phyloP scores from a whole-genome alignment of 2,329 filamentous ascomycete species.

The Xylariaceae sp. region DNA sequence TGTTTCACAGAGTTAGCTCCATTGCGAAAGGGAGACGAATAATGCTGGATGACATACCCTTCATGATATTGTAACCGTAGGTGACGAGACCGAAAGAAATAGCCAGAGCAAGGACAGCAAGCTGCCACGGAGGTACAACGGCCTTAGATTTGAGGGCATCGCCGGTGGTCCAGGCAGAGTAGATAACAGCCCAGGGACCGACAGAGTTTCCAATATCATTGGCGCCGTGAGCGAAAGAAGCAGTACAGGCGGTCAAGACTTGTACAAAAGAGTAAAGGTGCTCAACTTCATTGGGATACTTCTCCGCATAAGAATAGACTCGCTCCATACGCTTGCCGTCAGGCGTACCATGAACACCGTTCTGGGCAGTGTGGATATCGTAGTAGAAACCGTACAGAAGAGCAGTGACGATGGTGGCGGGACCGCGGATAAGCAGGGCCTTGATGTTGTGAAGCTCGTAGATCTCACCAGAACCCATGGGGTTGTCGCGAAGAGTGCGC shows the following conservation, averaged over 20 bases:
- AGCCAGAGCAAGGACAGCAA: constrained; percentile 69
- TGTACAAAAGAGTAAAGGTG: constrained; percentile 73
- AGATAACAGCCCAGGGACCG: constrained; percentile 74
- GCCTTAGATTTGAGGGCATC: constrained; percentile 66
- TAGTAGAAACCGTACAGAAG: constrained; percentile 79
- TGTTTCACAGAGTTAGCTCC: constrained; percentile 31
- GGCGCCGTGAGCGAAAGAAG: constrained; percentile 77
- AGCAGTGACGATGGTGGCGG: constrained; percentile 69
- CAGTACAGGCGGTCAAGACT: constrained; percentile 72
- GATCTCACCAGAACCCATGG: constrained; percentile 72
- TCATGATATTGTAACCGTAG: constrained; percentile 87
- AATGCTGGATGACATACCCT: constrained; percentile 56
- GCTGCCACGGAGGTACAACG: constrained; percentile 75
- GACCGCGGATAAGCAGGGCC: constrained; percentile 68
- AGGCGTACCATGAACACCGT: constrained; percentile 72
- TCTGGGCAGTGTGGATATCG: constrained; percentile 80
- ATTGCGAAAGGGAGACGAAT: no score
- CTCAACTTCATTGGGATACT: constrained; percentile 75
- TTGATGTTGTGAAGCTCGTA: constrained; percentile 78
- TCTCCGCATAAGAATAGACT: constrained; percentile 68
- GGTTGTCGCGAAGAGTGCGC: constrained; percentile 77
- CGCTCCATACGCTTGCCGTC: constrained; percentile 75
- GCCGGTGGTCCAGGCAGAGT: constrained; percentile 70
- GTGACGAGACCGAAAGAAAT: constrained; percentile 74
- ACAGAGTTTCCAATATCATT: constrained; percentile 79